Conservation (phyloP, 495 filamentous ascomycete species). For the Aspergillus mulundensis region DNA sequence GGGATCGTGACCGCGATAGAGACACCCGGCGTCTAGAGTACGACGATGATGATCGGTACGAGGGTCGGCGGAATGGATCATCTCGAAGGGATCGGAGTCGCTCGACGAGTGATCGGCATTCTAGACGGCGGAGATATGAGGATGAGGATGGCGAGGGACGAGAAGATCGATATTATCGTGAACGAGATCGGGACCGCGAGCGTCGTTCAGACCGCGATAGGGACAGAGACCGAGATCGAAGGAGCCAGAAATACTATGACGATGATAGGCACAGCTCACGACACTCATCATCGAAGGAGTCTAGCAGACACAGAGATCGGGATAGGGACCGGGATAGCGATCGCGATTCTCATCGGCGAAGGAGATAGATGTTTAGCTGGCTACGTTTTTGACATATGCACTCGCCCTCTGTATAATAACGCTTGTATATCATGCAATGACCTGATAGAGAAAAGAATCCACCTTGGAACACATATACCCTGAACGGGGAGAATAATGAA, state of each 20-base stretch:
- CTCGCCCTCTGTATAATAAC: background rate
- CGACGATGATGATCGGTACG: constrained; percentile 28
- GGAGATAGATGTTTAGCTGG: constrained; percentile 20
- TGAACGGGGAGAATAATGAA: background rate
- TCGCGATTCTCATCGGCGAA: constrained; percentile 30
- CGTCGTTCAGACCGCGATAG: constrained; percentile 27
- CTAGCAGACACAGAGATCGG: constrained; percentile 25
- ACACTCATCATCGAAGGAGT: constrained; percentile 29
- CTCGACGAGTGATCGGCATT: constrained; percentile 30
- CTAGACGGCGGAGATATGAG: constrained; percentile 31
- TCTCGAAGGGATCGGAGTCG: constrained; percentile 35
- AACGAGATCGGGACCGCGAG: constrained; percentile 29
- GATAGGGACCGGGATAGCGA: constrained; percentile 25
- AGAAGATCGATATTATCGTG: constrained; percentile 32
- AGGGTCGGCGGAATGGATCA: constrained; percentile 26
- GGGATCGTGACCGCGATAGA: constrained; percentile 31
- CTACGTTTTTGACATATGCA: background rate
- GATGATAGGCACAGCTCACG: constrained; percentile 34
- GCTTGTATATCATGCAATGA: background rate
- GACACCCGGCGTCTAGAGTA: constrained; percentile 27
- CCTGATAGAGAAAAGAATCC: too few species aligned
- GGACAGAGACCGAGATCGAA: constrained; percentile 32
- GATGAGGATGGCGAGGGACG: constrained; percentile 23
- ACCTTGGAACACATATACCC: background rate
- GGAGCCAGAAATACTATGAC: constrained; percentile 28